Base-by-base conservation (phyloP, 2,329 filamentous ascomycete genomes). In the Dendryphion nanum region DNA sequence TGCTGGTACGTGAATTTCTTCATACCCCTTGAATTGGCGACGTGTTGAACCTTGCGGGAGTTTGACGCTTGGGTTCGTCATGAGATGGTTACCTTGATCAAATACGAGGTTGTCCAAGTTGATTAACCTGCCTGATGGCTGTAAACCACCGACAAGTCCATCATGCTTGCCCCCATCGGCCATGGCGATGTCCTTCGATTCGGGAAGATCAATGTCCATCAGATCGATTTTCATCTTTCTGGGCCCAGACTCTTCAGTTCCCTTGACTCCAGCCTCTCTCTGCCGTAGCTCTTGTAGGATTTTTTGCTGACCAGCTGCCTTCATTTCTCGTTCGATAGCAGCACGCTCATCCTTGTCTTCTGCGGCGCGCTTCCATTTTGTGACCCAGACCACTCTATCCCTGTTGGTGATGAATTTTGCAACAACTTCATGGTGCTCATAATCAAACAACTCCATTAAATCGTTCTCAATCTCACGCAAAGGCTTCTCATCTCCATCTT, bases 31-130 rank as follows among this genome's bases (percentile, higher is more conserved):
- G 71, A 96, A 96, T 0, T 87, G 89, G 33, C 89, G 81, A 67
- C 97, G 96, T 0, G 88, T 96, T 2, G 93, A 95, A 8, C 93
- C 93, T 62, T 95, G 89, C 0, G 93, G 93, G 15, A 98, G 76
- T 47, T 86, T 85, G 32, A 98, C 93, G 61, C 89, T 96, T 5
- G 89, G 86, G 56, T 98, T 98, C n/a, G 93, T 97, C 91, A 97
- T 98, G 30, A 98, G 77, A 72, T 98, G 93, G 57, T 97, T 98
- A 37, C 93, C 93, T 68, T 97, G 91, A 53, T 97, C 93, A 61
- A 98, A 98, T 26, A 96, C 79, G 21, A 98, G 79, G 56, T 97
- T 97, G 41, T 98, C 91, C 35, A 98, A 75, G 61, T 97, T 97
- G 63, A 98, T 89, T 30, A 89, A 72, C 60, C 87, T 88, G 51